Evolutionary conservation across 257 asterid genomes (phyloP).

Genomic region (Salvia miltiorrhiza): DNA sequence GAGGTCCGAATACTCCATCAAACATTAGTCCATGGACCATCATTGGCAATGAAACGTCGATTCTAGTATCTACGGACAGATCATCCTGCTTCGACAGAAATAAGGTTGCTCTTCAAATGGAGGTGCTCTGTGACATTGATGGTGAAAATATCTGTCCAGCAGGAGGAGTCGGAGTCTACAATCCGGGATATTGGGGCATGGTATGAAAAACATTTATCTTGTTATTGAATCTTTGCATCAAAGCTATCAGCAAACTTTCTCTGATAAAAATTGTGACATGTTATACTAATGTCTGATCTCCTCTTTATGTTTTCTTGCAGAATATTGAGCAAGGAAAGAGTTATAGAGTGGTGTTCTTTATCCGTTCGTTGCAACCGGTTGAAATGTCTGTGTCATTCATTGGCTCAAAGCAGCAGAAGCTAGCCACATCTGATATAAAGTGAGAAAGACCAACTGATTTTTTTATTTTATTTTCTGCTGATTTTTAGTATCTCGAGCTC

Average conservation of each 20-base stretch:
- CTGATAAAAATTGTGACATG: neutral
- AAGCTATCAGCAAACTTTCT: neutral
- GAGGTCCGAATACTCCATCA: slow-evolving; percentile 80
- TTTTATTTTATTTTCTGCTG: neutral
- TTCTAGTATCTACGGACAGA: slow-evolving; percentile 69
- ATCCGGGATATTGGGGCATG: slow-evolving; percentile 98
- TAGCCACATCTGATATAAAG: slow-evolving; percentile 61
- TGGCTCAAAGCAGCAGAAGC: slow-evolving; percentile 51
- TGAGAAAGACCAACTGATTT: slow-evolving; percentile 33
- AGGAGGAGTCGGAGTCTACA: slow-evolving; percentile 87
- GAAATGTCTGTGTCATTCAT: slow-evolving; percentile 61
- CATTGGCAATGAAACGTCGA: slow-evolving; percentile 57
- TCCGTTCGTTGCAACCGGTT: slow-evolving; percentile 57
- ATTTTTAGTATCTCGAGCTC: slow-evolving; percentile 2
- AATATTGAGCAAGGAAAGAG: slow-evolving; percentile 76
- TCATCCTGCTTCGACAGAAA: slow-evolving; percentile 83
- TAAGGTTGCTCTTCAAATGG: slow-evolving; percentile 71
- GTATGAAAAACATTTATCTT: slow-evolving; percentile 41
- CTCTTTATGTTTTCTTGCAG: slow-evolving; percentile 36
- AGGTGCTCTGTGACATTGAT: slow-evolving; percentile 51
- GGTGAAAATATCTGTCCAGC: slow-evolving; percentile 62
- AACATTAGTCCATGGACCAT: slow-evolving; percentile 81
- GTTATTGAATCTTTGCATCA: neutral
- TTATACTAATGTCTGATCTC: neutral
- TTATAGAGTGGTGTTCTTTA: slow-evolving; percentile 60